Base-by-base conservation (phyloP, 495 filamentous ascomycete genomes). In the Neurospora sublineolata region DNA sequence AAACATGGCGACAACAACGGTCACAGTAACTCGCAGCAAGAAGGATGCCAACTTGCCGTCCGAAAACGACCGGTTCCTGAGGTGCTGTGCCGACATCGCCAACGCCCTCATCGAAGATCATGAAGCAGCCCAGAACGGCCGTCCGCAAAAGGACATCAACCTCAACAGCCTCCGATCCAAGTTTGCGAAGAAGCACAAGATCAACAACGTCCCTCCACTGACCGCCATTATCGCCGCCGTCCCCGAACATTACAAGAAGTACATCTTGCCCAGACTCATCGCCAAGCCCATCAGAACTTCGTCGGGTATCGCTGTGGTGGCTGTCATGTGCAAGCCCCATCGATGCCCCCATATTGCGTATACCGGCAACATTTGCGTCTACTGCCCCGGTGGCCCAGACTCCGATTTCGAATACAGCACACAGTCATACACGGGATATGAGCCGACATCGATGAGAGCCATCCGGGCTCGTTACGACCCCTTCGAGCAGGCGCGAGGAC, bases 311-410 rank as follows among this genome's bases (percentile, higher is more conserved):
- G 96, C 95, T n/a, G 96, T 99, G 11, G 95, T 99, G 44, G 95
- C 96, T 20, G 96, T 99, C 70, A 98, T 99, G 95, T 98, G 95
- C 86, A 99, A 98, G 82, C 95, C 95, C 38, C 95, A 99, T 79
- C 88, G 95, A 74, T 99, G 95, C 77, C 95, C 95, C 37, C 95
- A 99, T 78, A 99, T 98, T 73, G 93, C 95, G 11, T 99, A 89
- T 81, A 98, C 96, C 3, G 95, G 95, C 77, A 99, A 98, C 77
- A 98, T 99, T 72, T 99, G 96, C 80, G 96, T 99, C 70, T 99
- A 99, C 83, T 99, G 95, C 79, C 95, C 95, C 27, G 95, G 95
- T 73, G 95, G 95, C 5, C 95, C 95, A 1, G 95, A 99, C 77
- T 97, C 93, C 39, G 95, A 99, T 77, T 99, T 99, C 76, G 95